A percentile compares a stretch with the other conserved stretches of the same genome.
Evolutionary conservation across 1,284 basidiomycete species (phyloP).

Genomic region (Cutaneotrichosporon cutaneum): DNA sequence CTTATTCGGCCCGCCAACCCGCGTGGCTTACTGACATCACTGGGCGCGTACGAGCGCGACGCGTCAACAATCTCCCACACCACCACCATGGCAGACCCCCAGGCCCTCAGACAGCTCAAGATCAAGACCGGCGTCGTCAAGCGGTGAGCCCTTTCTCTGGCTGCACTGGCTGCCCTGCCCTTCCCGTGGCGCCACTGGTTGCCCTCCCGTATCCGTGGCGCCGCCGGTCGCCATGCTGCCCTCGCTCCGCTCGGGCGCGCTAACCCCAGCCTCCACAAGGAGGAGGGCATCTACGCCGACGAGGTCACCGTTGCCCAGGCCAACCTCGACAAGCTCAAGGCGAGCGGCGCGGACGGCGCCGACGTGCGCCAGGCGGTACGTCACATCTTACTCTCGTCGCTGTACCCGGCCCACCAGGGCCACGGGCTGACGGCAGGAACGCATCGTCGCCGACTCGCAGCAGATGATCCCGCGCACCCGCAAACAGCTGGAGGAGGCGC

Average conservation of each 20-base stretch:
- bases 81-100: slow-evolving; percentile 39
- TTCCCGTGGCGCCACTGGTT: too few species aligned
- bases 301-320: slow-evolving; percentile 64
- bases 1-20: neutral
- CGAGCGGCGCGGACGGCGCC: slow-evolving; percentile 69
- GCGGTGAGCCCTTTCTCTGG: slow-evolving; percentile 68
- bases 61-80: neutral
- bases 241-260: neutral
- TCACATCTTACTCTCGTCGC: slow-evolving; percentile 18
- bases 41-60: neutral
- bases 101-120: slow-evolving; percentile 62
- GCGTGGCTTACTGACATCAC: slow-evolving; percentile 1
- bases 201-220: too few species aligned
- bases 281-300: slow-evolving; percentile 65
- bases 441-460: slow-evolving; percentile 71
- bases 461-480: slow-evolving; percentile 74
- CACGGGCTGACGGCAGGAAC: slow-evolving; percentile 57
- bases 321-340: slow-evolving; percentile 65
- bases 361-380: slow-evolving; percentile 76
- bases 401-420: neutral
- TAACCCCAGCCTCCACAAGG: slow-evolving; percentile 65
- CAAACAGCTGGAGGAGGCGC: slow-evolving; percentile 62
- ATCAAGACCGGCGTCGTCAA: slow-evolving; percentile 73
- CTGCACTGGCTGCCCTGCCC: too few species aligned
- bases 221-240: too few species aligned